These are phyloP conservation scores for Pelargonium citronellum DNA, from an alignment of 441 rosid species.

Conservation along the genomic window DNA sequence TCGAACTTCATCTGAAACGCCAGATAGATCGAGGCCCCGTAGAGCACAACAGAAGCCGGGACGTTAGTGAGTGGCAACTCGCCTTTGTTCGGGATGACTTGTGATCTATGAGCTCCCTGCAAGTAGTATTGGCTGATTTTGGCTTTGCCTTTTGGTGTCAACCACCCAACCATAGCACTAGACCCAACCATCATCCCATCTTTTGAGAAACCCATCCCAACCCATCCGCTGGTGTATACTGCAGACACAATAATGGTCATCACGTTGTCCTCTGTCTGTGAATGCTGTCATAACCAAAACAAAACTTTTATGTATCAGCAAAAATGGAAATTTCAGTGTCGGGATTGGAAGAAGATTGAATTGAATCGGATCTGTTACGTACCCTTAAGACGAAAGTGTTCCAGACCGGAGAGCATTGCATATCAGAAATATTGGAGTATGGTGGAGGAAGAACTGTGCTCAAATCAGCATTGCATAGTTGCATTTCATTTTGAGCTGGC, in stretches of 20 bases:
- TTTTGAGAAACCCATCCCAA: constrained; percentile 79
- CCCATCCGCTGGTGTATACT: constrained; percentile 84
- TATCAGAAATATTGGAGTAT: constrained; percentile 54
- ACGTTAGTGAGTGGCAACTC: constrained; percentile 61
- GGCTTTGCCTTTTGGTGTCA: constrained; percentile 65
- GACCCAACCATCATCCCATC: constrained; percentile 89
- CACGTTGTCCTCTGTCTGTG: constrained; percentile 54
- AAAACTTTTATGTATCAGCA: background rate
- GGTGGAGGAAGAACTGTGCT: constrained; percentile 72
- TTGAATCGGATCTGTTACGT: constrained; percentile 18
- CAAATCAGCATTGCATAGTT: constrained; percentile 52
- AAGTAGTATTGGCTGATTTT: constrained; percentile 69
- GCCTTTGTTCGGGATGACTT: constrained; percentile 68
- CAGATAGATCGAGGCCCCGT: constrained; percentile 65
- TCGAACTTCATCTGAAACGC: constrained; percentile 70
- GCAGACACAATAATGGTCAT: constrained; percentile 70
- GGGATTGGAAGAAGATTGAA: background rate
- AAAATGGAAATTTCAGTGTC: background rate
- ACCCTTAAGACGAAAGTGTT: constrained; percentile 73
- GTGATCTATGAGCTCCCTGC: constrained; percentile 50
- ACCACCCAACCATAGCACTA: constrained; percentile 88
- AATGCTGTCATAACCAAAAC: constrained; percentile 40
- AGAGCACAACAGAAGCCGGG: constrained; percentile 66
- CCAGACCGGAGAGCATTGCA: constrained; percentile 71
- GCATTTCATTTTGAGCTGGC: background rate